A percentile compares a stretch with the other conserved stretches of the same genome.
These are phyloP conservation scores for Nannochloropsis gaditana DNA, from an alignment of 108 stramenopile genomes.

Conservation along the genomic window DNA sequence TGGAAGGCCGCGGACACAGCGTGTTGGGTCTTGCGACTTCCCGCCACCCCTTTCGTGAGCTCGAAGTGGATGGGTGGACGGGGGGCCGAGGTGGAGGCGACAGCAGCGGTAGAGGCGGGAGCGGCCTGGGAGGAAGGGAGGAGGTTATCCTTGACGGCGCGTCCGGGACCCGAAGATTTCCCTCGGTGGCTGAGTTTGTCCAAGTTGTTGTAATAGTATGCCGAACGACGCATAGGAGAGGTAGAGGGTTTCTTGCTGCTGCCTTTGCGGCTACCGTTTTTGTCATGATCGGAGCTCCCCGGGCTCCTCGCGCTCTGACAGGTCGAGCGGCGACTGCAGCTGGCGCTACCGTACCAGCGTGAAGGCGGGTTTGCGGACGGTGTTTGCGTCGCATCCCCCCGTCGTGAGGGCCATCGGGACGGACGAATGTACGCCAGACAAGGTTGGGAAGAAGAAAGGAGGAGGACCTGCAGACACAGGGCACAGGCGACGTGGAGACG, in stretches of 20 bases:
- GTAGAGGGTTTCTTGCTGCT: background rate
- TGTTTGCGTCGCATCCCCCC: background rate
- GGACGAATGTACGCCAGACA: background rate
- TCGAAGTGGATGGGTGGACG: conserved; percentile 5
- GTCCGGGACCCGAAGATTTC: background rate
- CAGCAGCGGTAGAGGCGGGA: background rate
- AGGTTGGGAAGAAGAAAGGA: background rate
- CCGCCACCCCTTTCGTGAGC: conserved; percentile 4
- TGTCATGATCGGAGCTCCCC: too few species aligned
- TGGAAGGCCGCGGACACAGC: background rate
- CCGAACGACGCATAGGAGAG: background rate
- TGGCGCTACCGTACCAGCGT: background rate
- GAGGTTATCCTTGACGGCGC: background rate
- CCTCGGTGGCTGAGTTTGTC: background rate
- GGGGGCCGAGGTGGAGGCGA: background rate
- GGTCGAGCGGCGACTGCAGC: background rate
- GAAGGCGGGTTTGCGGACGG: background rate
- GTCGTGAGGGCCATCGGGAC: background rate
- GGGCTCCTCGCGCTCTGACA: too few species aligned
- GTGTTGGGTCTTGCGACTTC: background rate
- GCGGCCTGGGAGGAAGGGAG: background rate
- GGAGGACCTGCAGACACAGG: background rate
- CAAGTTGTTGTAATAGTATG: background rate
- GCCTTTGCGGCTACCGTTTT: background rate
- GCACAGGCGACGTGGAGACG: background rate